Evolutionary conservation across 1,284 basidiomycete genomes (phyloP).

Genomic region (Coniferiporia sulphurascens): DNA sequence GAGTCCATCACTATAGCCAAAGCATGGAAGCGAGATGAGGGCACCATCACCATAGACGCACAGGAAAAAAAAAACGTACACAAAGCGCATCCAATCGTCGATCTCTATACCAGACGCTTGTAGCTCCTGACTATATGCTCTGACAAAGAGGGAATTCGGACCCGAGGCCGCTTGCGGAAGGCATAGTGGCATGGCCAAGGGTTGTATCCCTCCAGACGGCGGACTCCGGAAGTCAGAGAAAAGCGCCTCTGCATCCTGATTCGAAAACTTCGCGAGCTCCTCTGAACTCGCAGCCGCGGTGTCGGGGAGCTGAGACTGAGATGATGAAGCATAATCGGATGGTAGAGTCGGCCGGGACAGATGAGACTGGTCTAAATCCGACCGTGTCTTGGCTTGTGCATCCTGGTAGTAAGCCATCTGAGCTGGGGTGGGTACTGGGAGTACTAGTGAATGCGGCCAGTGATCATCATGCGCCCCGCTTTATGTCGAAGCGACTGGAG

Average conservation of each 20-base stretch:
- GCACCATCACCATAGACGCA: neutral
- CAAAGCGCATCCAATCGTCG: constrained; percentile 6
- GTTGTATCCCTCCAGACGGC: neutral
- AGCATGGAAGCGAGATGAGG: neutral
- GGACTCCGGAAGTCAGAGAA: neutral
- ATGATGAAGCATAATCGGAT: neutral
- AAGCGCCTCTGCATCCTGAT: neutral
- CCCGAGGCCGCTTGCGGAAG: constrained; percentile 4
- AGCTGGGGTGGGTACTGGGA: neutral
- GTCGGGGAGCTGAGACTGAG: neutral
- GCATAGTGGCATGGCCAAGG: constrained; percentile 1
- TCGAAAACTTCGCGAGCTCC: neutral
- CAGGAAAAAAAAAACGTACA: neutral
- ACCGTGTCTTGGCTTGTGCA: too few relatives aligned
- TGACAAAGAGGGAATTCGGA: neutral
- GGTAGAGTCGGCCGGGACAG: neutral
- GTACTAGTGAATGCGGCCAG: neutral
- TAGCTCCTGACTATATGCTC: constrained; percentile 7
- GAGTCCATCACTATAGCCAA: constrained; percentile 5
- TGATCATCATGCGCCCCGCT: too few relatives aligned
- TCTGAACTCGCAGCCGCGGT: neutral
- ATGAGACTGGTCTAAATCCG: too few relatives aligned
- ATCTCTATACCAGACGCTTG: neutral
- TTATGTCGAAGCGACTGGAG: too few relatives aligned
- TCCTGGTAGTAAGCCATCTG: neutral